Evolutionary conservation across 371 early-diverging fungal genomes (phyloP), one percentile per base, ranked within the genome.

Genomic region (Rhizopus sp.): DNA sequence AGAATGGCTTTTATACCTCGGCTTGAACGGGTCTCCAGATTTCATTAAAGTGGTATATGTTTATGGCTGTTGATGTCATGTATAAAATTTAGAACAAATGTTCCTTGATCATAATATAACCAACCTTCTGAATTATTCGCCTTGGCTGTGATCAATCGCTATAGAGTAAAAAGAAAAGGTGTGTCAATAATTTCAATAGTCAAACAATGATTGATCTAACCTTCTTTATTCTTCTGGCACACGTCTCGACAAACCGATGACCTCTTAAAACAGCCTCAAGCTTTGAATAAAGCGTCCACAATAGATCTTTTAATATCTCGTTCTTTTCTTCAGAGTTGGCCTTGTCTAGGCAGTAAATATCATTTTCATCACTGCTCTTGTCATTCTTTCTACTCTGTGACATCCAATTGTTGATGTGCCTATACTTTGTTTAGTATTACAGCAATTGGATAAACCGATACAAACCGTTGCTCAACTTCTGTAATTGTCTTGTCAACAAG

Each of bases 401-500:
- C 2, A 23, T 39, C 48, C 48, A 53, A 4, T 52, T 34, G 30
- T 65, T 59, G 13, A 42, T 15, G 23, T 60, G 60, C 53, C 65
- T 63, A 38, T 33, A 29, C 29, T 46, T 46, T 2, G 8, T 16
- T 5, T n/a, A 9, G 23, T 23, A 23, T 23, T 2, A 23, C 23
- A 23, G n/a, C 30, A 7, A 17, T 9, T 48, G 15, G 13, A 8
- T 40, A 39, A 45, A 29, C 40, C 35, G 7, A 29, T 9, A 50
- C 44, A 16, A 79, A 89, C 85, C 91, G 80, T 55, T 89, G 85
- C 55, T 95, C 93, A 1, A 90, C 89, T 70, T 97, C 93, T 17
- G 75, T 73, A 40, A 96, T 87, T 1, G 94, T 90, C 52, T 91
- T 83, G 62, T 96, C 97, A 15, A 95, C 93, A 8, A 97, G 74